phyloP scores from a whole-genome alignment of 805 yeast species.

The Pichia gijzeniarum region DNA sequence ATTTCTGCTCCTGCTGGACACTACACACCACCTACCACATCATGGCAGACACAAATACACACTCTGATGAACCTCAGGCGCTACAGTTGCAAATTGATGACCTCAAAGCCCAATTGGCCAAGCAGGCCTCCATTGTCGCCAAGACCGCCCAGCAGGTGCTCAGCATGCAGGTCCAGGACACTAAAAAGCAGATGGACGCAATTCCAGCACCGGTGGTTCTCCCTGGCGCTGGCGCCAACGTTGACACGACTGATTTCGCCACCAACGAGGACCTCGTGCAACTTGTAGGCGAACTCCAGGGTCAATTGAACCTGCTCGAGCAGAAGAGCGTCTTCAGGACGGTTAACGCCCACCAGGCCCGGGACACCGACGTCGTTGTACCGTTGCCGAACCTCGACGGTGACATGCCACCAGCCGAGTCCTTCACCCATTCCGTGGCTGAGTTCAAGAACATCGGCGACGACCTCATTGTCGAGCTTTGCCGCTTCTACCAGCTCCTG shows the following conservation, averaged over 20 bases:
- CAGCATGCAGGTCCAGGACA: constrained; percentile 59
- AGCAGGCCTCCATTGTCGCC: constrained; percentile 59
- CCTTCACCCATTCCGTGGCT: constrained; percentile 53
- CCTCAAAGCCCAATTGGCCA: constrained; percentile 36
- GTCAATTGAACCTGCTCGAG: constrained; percentile 74
- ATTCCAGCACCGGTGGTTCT: constrained; percentile 18
- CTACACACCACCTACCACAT: too few relatives aligned
- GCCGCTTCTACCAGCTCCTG: constrained; percentile 69
- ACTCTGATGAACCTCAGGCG: too few relatives aligned
- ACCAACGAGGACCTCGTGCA: constrained; percentile 82
- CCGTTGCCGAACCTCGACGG: constrained; percentile 80
- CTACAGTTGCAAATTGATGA: constrained; percentile 39
- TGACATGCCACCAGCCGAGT: constrained; percentile 45
- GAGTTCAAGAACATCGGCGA: constrained; percentile 46
- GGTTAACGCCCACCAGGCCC: constrained; percentile 48
- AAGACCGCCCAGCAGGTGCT: constrained; percentile 77
- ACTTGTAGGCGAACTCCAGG: constrained; percentile 83
- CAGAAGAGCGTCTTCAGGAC: constrained; percentile 69
- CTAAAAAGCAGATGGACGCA: constrained; percentile 21
- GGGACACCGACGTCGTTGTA: constrained; percentile 43
- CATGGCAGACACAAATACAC: not conserved
- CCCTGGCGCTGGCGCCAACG: not conserved
- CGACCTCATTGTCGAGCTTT: constrained; percentile 43
- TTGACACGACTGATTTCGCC: constrained; percentile 53
- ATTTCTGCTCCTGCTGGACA: too few relatives aligned